These are phyloP conservation scores for Gaertneriomyces semiglobifer DNA, from an alignment of 192 early-diverging fungal genomes.

Conservation along the genomic window DNA sequence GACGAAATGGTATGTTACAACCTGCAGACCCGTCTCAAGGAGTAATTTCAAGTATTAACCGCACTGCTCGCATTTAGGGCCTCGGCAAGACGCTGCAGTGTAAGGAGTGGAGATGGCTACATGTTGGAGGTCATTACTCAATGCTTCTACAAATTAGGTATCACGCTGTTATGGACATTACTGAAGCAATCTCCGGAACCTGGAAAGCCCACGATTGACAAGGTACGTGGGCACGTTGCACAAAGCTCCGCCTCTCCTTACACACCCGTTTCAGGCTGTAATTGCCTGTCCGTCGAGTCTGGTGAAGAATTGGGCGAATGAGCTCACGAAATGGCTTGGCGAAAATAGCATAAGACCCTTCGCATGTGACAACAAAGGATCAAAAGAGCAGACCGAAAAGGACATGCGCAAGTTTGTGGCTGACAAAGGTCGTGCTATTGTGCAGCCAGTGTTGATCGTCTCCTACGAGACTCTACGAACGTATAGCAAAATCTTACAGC, in stretches of 20 bases:
- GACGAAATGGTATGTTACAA: constrained; percentile 77
- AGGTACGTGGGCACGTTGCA: constrained; percentile 45
- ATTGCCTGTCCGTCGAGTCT: constrained; percentile 94
- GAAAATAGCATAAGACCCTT: constrained; percentile 74
- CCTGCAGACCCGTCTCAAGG: not conserved
- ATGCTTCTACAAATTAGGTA: constrained; percentile 60
- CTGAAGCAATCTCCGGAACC: constrained; percentile 83
- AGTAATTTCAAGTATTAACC: not conserved
- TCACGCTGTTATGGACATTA: constrained; percentile 95
- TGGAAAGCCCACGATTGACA: constrained; percentile 91
- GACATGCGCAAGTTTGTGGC: constrained; percentile 76
- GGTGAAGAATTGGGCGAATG: constrained; percentile 98
- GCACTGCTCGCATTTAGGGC: constrained; percentile 27
- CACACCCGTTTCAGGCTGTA: constrained; percentile 52
- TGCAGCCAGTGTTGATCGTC: constrained; percentile 93
- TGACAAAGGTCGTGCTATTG: constrained; percentile 79
- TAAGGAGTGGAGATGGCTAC: constrained; percentile 4
- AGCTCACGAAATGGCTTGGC: constrained; percentile 94
- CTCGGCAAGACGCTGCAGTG: constrained; percentile 56
- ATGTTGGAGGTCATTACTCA: not conserved
- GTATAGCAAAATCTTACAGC: constrained; percentile 70
- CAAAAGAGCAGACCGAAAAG: constrained; percentile 77
- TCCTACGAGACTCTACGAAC: constrained; percentile 94
- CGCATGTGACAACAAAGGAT: constrained; percentile 85
- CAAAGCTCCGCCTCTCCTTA: not conserved